Evolutionary conservation across 2,329 filamentous ascomycete species (phyloP).

Genomic region (Trematosphaeria pertusa): DNA sequence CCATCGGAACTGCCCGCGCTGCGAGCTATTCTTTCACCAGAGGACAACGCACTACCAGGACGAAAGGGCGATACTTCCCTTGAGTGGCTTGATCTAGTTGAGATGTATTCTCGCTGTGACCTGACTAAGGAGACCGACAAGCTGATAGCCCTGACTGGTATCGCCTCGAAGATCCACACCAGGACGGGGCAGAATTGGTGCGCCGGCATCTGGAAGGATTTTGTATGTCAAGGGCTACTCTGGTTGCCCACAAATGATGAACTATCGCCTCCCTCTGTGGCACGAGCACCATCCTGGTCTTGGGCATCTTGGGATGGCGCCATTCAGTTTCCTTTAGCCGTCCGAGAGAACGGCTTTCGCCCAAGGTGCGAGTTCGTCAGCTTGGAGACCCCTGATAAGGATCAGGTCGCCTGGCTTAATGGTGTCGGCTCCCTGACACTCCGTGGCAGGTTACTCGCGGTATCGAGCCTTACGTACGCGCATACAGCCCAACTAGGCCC

Average conservation of each 20-base stretch:
- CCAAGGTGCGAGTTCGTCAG: not conserved
- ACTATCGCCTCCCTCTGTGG: not conserved
- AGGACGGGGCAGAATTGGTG: not conserved
- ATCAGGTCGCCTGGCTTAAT: not conserved
- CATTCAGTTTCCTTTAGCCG: constrained; percentile 7
- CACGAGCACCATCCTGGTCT: constrained; percentile 5
- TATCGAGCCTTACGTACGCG: not conserved
- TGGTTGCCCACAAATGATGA: constrained; percentile 2
- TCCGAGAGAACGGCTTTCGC: not conserved
- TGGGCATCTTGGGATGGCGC: constrained; percentile 12
- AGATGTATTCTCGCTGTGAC: constrained; percentile 9
- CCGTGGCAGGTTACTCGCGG: not conserved
- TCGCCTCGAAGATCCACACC: constrained; percentile 5
- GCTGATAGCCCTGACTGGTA: constrained; percentile 9
- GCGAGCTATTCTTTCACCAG: not conserved
- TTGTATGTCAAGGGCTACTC: constrained; percentile 3
- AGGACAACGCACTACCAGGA: not conserved
- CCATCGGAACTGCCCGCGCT: not conserved
- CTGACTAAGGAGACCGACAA: constrained; percentile 11
- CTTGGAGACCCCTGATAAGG: not conserved
- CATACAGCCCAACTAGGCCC: not conserved
- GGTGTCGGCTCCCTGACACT: not conserved
- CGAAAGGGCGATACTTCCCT: not conserved
- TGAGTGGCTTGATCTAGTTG: constrained; percentile 7
- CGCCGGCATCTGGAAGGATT: constrained; percentile 9